phyloP scores from a whole-genome alignment of 306 rosid species.

The Corylus americana region DNA sequence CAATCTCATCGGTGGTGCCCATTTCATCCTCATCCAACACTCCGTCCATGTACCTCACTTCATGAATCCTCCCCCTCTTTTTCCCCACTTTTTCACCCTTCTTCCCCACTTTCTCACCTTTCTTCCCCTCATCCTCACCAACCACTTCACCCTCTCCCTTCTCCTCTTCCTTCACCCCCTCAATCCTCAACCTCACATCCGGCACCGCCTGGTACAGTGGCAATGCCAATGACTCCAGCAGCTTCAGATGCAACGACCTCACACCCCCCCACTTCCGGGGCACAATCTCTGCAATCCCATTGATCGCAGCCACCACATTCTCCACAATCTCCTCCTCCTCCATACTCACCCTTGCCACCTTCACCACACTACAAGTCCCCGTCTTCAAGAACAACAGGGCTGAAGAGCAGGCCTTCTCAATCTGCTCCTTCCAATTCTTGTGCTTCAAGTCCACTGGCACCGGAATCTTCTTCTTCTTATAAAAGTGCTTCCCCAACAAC shows the following conservation, averaged over 20 bases:
- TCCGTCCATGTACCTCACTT: conserved; percentile 70
- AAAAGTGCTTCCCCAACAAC: conserved; percentile 68
- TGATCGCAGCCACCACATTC: conserved; percentile 55
- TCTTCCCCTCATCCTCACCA: conserved; percentile 10
- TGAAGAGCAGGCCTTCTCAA: conserved; percentile 50
- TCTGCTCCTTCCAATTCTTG: conserved; percentile 79
- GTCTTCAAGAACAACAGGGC: conserved; percentile 56
- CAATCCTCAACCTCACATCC: conserved; percentile 57
- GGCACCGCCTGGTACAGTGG: conserved; percentile 70
- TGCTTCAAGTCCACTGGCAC: conserved; percentile 70
- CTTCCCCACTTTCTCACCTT: conserved; percentile 11
- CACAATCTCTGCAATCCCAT: conserved; percentile 59
- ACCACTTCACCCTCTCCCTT: conserved; percentile 15
- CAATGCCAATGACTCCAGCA: conserved; percentile 63
- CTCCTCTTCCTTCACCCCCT: conserved; percentile 36
- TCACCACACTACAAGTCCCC: conserved; percentile 77
- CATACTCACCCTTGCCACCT: conserved; percentile 61
- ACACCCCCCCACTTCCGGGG: conserved; percentile 73
- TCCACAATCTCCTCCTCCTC: conserved; percentile 48
- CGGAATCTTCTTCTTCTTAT: conserved; percentile 78
- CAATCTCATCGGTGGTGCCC: conserved; percentile 19
- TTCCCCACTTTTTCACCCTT: conserved; percentile 25
- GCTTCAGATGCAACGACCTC: conserved; percentile 76
- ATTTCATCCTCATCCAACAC: conserved; percentile 29
- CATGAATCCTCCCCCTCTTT: conserved; percentile 79